Evolutionary conservation across 768 basidiomycete genomes (phyloP).

Genomic region (Hydnomerulius pinastri): DNA sequence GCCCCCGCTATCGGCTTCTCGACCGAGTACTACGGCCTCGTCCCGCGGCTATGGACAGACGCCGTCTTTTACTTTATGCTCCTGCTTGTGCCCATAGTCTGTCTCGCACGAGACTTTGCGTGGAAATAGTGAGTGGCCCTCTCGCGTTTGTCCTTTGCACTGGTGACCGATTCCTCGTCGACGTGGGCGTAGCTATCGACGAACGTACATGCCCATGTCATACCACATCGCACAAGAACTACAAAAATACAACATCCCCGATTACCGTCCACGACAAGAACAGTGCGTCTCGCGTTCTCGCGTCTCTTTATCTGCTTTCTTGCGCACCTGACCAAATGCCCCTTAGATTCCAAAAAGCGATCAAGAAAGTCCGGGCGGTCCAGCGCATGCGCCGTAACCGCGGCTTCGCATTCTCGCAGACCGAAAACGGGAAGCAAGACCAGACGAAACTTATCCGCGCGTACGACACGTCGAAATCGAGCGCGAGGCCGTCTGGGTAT

Average conservation of each 20-base stretch:
- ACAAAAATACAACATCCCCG: slow-evolving; percentile 98
- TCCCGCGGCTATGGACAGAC: slow-evolving; percentile 87
- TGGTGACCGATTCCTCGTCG: slow-evolving; percentile 1
- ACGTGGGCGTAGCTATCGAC: slow-evolving; percentile 65
- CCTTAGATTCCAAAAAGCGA: slow-evolving; percentile 92
- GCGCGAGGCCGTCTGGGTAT: slow-evolving; percentile 75
- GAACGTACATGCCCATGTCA: slow-evolving; percentile 88
- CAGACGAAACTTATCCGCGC: slow-evolving; percentile 84
- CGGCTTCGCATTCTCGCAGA: slow-evolving; percentile 98
- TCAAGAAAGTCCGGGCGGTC: slow-evolving; percentile 99
- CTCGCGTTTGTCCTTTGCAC: slow-evolving; percentile 1
- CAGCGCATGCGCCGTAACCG: slow-evolving; percentile 96
- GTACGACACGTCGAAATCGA: slow-evolving; percentile 82
- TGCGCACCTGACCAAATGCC: not conserved
- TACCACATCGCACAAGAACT: slow-evolving; percentile 99
- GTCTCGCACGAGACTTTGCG: slow-evolving; percentile 83
- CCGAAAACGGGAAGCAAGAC: slow-evolving; percentile 87
- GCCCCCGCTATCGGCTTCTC: slow-evolving; percentile 90
- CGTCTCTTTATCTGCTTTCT: slow-evolving; percentile 8
- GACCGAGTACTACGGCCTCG: slow-evolving; percentile 85
- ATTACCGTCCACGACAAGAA: slow-evolving; percentile 95
- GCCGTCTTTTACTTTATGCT: slow-evolving; percentile 89
- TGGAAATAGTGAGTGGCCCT: slow-evolving; percentile 90
- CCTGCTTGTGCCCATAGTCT: slow-evolving; percentile 79
- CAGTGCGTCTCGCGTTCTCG: slow-evolving; percentile 58